Conservation (phyloP, 139 green algal species). For the Gonium pectorale region DNA sequence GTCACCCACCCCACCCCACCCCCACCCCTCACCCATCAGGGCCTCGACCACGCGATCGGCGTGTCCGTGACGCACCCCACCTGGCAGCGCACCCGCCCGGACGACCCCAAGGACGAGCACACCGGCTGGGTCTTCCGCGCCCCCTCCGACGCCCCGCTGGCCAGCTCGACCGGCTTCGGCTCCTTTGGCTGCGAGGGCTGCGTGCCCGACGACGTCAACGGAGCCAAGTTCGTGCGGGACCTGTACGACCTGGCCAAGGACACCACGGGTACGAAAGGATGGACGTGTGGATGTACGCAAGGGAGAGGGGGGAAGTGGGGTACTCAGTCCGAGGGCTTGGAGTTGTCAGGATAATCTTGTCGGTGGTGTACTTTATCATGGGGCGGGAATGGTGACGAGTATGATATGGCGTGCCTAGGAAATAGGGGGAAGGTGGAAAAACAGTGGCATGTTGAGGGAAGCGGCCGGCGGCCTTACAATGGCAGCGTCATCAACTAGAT, state of each 20-base stretch:
- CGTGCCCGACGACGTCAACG: constrained; percentile 84
- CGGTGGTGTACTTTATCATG: no score
- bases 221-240: constrained; percentile 80
- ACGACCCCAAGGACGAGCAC: constrained; percentile 86
- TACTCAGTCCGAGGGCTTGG: no score
- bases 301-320: no score
- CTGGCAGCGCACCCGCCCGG: constrained; percentile 85
- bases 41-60: constrained; percentile 83
- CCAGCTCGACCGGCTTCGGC: constrained; percentile 59
- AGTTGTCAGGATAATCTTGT: no score
- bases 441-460: no score
- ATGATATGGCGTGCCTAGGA: no score
- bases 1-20: not conserved
- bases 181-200: constrained; percentile 73
- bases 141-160: constrained; percentile 69
- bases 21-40: constrained; percentile 56
- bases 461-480: no score
- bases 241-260: constrained; percentile 85
- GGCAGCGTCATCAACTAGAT: no score
- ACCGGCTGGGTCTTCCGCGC: constrained; percentile 85
- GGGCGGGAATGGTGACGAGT: no score
- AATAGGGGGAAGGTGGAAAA: no score
- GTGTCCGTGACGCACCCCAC: constrained; percentile 91
- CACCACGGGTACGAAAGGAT: constrained; percentile 76
- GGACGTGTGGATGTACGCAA: no score